A percentile compares a stretch with the other conserved stretches of the same genome.
Evolutionary conservation across 169 alveolate species (phyloP).

Genomic region (Eimeria maxima): DNA sequence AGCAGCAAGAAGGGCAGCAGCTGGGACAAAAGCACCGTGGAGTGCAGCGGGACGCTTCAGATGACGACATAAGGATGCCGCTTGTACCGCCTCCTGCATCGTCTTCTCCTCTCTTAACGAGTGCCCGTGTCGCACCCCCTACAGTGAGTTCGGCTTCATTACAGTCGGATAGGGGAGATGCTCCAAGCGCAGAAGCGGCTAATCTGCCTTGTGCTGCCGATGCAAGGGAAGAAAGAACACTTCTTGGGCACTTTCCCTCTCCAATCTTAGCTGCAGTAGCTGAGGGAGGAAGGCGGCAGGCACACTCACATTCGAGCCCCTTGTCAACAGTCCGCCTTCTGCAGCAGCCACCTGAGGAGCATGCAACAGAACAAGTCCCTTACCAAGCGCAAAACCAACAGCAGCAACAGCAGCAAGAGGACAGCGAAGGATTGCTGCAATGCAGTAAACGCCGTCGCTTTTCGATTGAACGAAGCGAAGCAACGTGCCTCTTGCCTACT

Average conservation of each 20-base stretch:
- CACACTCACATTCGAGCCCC: neutral
- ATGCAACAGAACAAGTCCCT: neutral
- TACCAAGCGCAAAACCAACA: constrained; percentile 1
- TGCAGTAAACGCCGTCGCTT: constrained; percentile 64
- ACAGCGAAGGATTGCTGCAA: neutral
- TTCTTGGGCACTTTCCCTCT: neutral
- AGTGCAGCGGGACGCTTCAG: constrained; percentile 52
- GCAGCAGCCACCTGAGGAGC: constrained; percentile 11
- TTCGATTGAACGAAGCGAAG: constrained; percentile 21
- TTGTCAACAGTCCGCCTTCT: neutral
- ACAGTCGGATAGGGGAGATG: neutral
- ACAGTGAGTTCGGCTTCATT: neutral
- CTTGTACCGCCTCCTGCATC: constrained; percentile 58
- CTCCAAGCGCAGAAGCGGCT: constrained; percentile 30
- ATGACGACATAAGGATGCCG: constrained; percentile 66
- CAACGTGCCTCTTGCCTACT: neutral
- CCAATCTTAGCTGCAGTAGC: neutral
- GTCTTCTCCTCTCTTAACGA: constrained; percentile 25
- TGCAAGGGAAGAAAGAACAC: neutral
- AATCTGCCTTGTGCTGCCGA: neutral
- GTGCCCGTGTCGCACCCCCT: constrained; percentile 55
- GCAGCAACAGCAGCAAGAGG: constrained; percentile 26
- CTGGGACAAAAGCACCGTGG: constrained; percentile 25
- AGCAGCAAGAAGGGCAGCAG: constrained; percentile 2
- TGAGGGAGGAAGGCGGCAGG: constrained; percentile 8